Percentiles rank a stretch among this genome's conserved stretches.
Conservation (phyloP, 768 basidiomycete species). For the Hypholoma sublateritium region DNA sequence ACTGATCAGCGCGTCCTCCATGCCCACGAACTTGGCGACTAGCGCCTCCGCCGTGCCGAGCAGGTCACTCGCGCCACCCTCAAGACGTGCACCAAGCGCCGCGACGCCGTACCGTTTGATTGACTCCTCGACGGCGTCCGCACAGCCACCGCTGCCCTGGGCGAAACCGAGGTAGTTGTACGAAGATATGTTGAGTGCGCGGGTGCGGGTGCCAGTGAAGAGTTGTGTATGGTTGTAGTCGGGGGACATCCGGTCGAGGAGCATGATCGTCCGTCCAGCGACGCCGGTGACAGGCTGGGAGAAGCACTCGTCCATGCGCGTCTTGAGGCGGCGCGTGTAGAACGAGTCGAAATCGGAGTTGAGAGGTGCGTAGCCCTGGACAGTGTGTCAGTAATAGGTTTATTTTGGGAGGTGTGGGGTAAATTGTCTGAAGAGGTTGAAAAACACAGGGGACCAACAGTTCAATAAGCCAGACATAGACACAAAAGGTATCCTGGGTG, state of each 20-base stretch:
- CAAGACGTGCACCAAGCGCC: constrained; percentile 73
- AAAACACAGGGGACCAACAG: no score
- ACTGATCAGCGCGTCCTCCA: constrained; percentile 85
- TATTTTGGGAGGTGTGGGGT: not conserved
- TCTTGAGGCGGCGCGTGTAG: constrained; percentile 94
- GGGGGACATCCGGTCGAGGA: constrained; percentile 79
- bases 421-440: not conserved
- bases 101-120: constrained; percentile 82
- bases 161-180: constrained; percentile 99
- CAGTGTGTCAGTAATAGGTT: constrained; percentile 3
- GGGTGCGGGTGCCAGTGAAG: constrained; percentile 77
- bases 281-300: constrained; percentile 91
- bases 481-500: not conserved
- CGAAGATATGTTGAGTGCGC: constrained; percentile 93
- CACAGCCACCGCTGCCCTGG: constrained; percentile 87
- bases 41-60: constrained; percentile 81
- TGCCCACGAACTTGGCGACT: constrained; percentile 86
- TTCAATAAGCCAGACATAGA: no score
- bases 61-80: constrained; percentile 85
- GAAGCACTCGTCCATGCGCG: constrained; percentile 95
- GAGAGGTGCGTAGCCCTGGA: constrained; percentile 91
- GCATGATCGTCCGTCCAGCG: constrained; percentile 87
- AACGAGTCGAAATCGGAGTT: constrained; percentile 99
- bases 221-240: constrained; percentile 81
- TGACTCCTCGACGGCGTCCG: constrained; percentile 88